Percentiles rank a stretch among this genome's conserved stretches.
phyloP scores from a whole-genome alignment of 1,284 basidiomycete genomes.

The Ustilago esculenta region DNA sequence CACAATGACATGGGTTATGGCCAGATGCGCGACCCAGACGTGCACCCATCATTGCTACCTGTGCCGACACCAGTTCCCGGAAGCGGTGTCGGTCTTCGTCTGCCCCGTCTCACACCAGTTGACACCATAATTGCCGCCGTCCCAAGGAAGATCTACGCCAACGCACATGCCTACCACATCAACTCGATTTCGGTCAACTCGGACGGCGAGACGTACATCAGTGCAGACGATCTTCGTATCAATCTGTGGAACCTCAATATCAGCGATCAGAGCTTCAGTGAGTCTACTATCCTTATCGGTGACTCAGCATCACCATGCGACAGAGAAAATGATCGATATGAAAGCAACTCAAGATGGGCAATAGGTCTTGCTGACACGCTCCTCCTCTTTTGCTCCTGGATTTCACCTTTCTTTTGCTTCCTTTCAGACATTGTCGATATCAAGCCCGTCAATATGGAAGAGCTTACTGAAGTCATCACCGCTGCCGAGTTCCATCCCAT shows the following conservation, averaged over 20 bases:
- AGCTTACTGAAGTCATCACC: conserved; percentile 98
- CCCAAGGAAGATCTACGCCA: conserved; percentile 97
- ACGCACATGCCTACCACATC: conserved; percentile 99
- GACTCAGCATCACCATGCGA: too few species aligned
- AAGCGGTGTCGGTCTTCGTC: conserved; percentile 55
- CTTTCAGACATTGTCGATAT: conserved; percentile 95
- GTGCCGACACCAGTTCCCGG: conserved; percentile 46
- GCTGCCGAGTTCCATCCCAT: conserved; percentile 98
- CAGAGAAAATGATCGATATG: too few species aligned
- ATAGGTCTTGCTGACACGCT: too few species aligned
- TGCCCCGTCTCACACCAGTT: conserved; percentile 79
- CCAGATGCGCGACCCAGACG: conserved; percentile 37
- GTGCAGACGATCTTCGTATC: conserved; percentile 94
- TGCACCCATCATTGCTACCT: conserved; percentile 55
- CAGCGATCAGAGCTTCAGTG: conserved; percentile 98
- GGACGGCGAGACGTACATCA: conserved; percentile 99
- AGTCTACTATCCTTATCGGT: too few species aligned
- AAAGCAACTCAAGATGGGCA: too few species aligned
- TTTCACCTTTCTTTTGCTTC: too few species aligned
- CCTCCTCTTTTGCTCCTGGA: too few species aligned
- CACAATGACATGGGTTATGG: conserved; percentile 72
- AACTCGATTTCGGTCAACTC: conserved; percentile 99
- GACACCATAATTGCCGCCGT: conserved; percentile 99
- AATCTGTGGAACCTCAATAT: conserved; percentile 99
- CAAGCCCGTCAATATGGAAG: conserved; percentile 99